Evolutionary conservation across 2,329 filamentous ascomycete species (phyloP).

Genomic region (Alternaria arbusti): DNA sequence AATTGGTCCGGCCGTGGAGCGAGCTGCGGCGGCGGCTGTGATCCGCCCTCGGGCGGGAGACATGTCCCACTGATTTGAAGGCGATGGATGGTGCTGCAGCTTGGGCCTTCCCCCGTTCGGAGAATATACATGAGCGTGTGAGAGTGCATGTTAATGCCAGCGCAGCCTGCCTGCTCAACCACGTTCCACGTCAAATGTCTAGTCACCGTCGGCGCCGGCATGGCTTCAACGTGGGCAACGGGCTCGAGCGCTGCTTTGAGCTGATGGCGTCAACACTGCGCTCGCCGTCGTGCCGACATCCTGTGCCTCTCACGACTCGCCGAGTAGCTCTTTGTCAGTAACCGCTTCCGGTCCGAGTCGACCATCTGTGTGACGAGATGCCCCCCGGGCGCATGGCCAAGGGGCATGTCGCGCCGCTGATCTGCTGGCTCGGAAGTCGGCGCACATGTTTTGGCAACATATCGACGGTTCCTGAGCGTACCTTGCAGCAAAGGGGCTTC

Average conservation of each 20-base stretch:
- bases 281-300: conserved; percentile 15
- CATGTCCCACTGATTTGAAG: conserved; percentile 18
- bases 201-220: conserved; percentile 1
- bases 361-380: conserved; percentile 30
- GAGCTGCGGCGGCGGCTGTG: conserved; percentile 31
- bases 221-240: conserved; percentile 20
- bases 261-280: conserved; percentile 23
- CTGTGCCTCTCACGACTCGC: conserved; percentile 27
- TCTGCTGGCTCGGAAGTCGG: conserved; percentile 35
- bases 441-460: conserved; percentile 18
- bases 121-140: conserved; percentile 14
- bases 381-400: conserved; percentile 38
- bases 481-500: conserved; percentile 44
- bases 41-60: conserved; percentile 28
- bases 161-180: background rate
- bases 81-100: conserved; percentile 19
- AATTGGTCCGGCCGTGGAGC: conserved; percentile 20
- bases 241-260: conserved; percentile 28
- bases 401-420: conserved; percentile 36
- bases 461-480: conserved; percentile 32
- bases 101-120: conserved; percentile 22
- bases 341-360: conserved; percentile 27
- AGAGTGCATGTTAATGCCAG: background rate
- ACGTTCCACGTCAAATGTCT: conserved; percentile 8
- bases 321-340: conserved; percentile 26